A percentile compares a stretch with the other conserved stretches of the same genome.
These are phyloP conservation scores for Aphanomyces euteiches DNA, from an alignment of 352 stramenopile genomes.

Conservation along the genomic window DNA sequence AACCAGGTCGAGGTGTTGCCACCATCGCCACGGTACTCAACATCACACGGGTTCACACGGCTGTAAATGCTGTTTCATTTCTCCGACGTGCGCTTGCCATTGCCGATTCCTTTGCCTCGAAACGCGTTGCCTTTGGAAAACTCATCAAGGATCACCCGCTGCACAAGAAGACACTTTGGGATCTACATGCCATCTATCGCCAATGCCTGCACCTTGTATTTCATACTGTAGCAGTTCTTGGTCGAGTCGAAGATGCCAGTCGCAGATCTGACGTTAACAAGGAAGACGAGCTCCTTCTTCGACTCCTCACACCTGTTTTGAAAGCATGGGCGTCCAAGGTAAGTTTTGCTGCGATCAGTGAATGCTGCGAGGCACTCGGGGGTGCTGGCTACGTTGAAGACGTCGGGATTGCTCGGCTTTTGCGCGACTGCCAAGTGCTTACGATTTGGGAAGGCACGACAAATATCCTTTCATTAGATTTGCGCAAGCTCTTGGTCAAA, in stretches of 20 bases:
- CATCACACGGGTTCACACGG: conserved; percentile 10
- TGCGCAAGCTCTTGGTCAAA: not conserved
- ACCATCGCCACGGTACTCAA: conserved; percentile 11
- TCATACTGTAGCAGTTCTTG: not conserved
- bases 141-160: not conserved
- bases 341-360: not conserved
- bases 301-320: not conserved
- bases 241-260: not conserved
- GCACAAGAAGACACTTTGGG: conserved; percentile 14
- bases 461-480: not conserved
- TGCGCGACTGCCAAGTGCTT: conserved; percentile 5
- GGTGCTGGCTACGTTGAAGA: conserved; percentile 10
- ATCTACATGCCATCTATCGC: not conserved
- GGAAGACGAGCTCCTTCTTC: not conserved
- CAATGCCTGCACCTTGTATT: not conserved
- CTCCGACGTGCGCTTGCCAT: not conserved
- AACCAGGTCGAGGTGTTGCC: not conserved
- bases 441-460: conserved; percentile 16
- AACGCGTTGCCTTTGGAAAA: not conserved
- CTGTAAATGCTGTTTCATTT: conserved; percentile 6
- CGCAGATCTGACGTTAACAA: not conserved
- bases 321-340: conserved; percentile 4
- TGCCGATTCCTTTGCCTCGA: conserved; percentile 1
- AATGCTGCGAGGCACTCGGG: conserved; percentile 5
- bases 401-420: not conserved